Conservation (phyloP, 2,329 filamentous ascomycete species). For the Xylariomycetidae sp. region DNA sequence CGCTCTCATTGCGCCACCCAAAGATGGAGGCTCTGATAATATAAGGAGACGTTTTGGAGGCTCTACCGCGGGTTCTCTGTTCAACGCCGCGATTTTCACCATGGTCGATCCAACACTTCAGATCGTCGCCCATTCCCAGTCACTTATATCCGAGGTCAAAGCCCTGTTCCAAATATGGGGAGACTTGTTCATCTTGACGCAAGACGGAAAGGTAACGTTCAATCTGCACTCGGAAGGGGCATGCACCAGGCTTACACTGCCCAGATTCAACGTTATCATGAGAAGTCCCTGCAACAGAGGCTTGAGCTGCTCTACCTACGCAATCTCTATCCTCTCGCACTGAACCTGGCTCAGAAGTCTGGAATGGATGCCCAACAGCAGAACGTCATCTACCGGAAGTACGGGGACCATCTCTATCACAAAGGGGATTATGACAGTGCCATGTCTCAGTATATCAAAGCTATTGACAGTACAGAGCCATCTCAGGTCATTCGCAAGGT, state of each 20-base stretch:
- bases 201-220: constrained; percentile 74
- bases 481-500: constrained; percentile 94
- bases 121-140: constrained; percentile 84
- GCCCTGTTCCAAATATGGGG: constrained; percentile 83
- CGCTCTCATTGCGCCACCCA: constrained; percentile 75
- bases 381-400: constrained; percentile 86
- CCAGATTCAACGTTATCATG: constrained; percentile 79
- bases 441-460: constrained; percentile 97
- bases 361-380: constrained; percentile 76
- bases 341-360: constrained; percentile 86
- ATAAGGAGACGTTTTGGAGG: constrained; percentile 68
- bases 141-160: constrained; percentile 73
- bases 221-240: background rate
- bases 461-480: constrained; percentile 92
- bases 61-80: constrained; percentile 66
- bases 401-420: constrained; percentile 90
- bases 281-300: constrained; percentile 84
- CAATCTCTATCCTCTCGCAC: constrained; percentile 85
- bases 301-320: constrained; percentile 90
- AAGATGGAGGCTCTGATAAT: constrained; percentile 47
- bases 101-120: constrained; percentile 88
- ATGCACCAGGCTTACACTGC: constrained; percentile 14
- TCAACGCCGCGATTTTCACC: constrained; percentile 83
- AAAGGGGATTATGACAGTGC: constrained; percentile 94
- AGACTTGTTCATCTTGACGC: constrained; percentile 81